Base-by-base conservation (phyloP, 495 filamentous ascomycete species). In the Aeminium ludgeri region DNA sequence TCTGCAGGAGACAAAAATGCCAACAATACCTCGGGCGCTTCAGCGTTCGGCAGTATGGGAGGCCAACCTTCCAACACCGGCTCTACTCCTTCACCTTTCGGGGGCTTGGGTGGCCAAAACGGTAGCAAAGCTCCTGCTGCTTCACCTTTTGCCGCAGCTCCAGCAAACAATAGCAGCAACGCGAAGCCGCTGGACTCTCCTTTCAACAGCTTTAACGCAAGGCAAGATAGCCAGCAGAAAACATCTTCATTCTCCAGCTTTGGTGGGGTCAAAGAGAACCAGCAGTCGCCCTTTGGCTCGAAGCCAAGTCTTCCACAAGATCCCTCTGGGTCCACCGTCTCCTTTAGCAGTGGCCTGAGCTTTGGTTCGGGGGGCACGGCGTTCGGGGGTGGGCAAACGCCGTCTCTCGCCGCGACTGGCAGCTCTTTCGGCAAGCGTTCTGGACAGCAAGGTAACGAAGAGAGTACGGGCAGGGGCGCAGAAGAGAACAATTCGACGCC, bases 281-380 rank as follows among this genome's bases (percentile, higher is more conserved):
- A 45, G 34, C 37, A 15, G 33, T 51, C 48, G 8, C 36, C 46
- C 1, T 49, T 49, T 30, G 42, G 23, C 13, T 31, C 34, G 11
- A 35, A 45, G 41, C 27, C 41, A 15, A 46, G 38, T 46, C 41
- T 52, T 3, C 44, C 30, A 16, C 46, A 39, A 5, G 46, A 55
- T 40, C 41, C 46, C 15, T 61, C 59, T 30, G 60, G 54, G 6
- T 64, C 60, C 2, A 62, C 60, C 1, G 51, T 59, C 7, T 56
- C 53, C n/a, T 30, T 63, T 29, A 50, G 45, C 34, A 60, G 57
- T 19, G 49, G 42, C 38, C 43, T 48, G 43, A 33, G 54, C 44
- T 38, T 45, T 46, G 28, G 55, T 50, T 36, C 48, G 36, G 35
- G 39, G 39, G 23, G 34, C 43, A 30, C 38, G 38, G 30, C n/a